A percentile compares a stretch with the other conserved stretches of the same genome.
Evolutionary conservation across 805 yeast species (phyloP).

Genomic region (Jamesozyma jinghongensis): DNA sequence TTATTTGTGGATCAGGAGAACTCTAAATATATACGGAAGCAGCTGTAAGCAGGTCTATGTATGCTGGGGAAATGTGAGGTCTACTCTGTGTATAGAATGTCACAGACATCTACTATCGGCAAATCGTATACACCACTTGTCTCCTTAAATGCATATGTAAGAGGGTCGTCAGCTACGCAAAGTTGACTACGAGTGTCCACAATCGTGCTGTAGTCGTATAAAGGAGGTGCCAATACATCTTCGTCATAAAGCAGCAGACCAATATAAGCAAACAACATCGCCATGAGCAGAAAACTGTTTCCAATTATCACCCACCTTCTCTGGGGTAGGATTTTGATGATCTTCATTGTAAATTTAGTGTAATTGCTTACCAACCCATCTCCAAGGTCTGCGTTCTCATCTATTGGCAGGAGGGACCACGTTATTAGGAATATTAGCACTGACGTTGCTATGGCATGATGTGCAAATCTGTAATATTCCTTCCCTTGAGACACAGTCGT

Average conservation of each 20-base stretch:
- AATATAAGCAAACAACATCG: conserved; percentile 63
- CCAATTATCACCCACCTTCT: conserved; percentile 84
- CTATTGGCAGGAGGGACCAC: conserved; percentile 66
- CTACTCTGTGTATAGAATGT: conserved; percentile 42
- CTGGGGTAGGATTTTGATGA: conserved; percentile 56
- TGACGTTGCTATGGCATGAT: conserved; percentile 58
- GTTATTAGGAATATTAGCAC: conserved; percentile 46
- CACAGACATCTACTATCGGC: conserved; percentile 62
- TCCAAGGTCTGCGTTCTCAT: conserved; percentile 3
- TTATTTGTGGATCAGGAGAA: too few relatives aligned
- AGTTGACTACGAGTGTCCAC: conserved; percentile 54
- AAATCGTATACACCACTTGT: conserved; percentile 85
- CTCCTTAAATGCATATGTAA: conserved; percentile 28
- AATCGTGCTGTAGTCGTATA: conserved; percentile 53
- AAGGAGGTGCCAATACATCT: conserved; percentile 57
- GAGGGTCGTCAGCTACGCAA: conserved; percentile 2
- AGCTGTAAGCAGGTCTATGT: too few relatives aligned
- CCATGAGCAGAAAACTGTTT: conserved; percentile 61
- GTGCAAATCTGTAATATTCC: conserved; percentile 84
- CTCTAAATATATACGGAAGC: too few relatives aligned
- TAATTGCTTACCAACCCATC: neutral
- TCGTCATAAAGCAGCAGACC: conserved; percentile 63
- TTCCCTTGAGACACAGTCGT: conserved; percentile 4
- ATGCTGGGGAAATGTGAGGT: neutral
- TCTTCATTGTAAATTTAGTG: conserved; percentile 3